These are phyloP conservation scores for Pleurotus tuber-regium DNA, from an alignment of 768 basidiomycete species.

Conservation along the genomic window DNA sequence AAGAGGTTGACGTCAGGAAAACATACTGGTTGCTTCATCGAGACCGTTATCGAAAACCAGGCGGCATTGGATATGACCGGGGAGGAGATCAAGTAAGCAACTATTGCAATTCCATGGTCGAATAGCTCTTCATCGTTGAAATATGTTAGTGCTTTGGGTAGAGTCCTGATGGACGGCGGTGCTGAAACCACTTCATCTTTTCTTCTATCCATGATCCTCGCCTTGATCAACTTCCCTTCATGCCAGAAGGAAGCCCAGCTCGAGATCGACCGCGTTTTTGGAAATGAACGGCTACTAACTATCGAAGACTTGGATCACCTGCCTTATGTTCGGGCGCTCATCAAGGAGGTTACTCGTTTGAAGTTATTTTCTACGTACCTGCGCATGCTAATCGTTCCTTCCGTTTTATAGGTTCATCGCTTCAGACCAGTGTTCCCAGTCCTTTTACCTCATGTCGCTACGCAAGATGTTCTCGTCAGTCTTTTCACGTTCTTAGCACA, in stretches of 20 bases:
- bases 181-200: neutral
- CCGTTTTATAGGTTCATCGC: neutral
- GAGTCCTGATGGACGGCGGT: neutral
- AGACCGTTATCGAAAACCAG: neutral
- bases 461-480: neutral
- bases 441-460: constrained; percentile 15
- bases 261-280: constrained; percentile 28
- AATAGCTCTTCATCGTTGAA: neutral
- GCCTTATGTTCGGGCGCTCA: constrained; percentile 22
- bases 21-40: neutral
- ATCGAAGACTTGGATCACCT: constrained; percentile 19
- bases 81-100: neutral
- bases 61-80: neutral
- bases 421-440: constrained; percentile 13
- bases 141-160: neutral
- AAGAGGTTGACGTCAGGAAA: neutral
- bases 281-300: constrained; percentile 22
- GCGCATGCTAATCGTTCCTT: no score
- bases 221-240: constrained; percentile 25
- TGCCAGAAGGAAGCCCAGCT: constrained; percentile 22
- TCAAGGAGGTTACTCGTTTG: constrained; percentile 19
- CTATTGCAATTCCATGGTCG: no score
- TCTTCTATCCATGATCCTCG: constrained; percentile 19
- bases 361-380: neutral
- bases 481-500: neutral